Base-by-base conservation (phyloP, 805 yeast species). In the Lachancea cidri region DNA sequence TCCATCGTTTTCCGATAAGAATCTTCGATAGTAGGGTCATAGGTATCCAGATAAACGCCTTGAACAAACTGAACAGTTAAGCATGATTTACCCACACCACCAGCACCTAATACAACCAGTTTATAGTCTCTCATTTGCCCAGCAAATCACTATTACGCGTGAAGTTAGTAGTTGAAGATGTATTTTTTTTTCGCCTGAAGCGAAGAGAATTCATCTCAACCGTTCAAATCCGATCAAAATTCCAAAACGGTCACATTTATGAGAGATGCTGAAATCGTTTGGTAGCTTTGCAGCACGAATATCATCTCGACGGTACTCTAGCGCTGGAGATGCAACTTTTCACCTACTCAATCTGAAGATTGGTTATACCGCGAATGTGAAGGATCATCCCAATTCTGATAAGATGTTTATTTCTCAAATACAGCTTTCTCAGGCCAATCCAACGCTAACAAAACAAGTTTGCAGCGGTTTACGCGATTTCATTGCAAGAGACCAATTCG, bases 1-100 rank as follows among this genome's bases (percentile, higher is more conserved):
- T 83, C 88, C 43, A 87, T 79, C 50, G 86, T 89, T 58, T 87
- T 89, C 35, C 95, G 71, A 64, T 91, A 93, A 1, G 96, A 86
- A 58, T 91, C 98, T 60, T 91, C 98, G 49, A 91, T 93, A 6
- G 98, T 93, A 6, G 98, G 98, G 57, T 91, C 98, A 65, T 91
- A 91, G 29, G 87, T 76, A 55, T 91, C 97, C 41, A 86, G 78
- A 61, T 86, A 89, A 2, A 84, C 83, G 8, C 93, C 93, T 60
- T 86, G 95, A 3, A 87, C 95, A 57, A 84, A 89, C 58, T 87
- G 95, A 4, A 87, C 95, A 1, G 96, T 88, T 31, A 91, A 70
- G 30, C 95, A 88, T 17, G 97, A 86, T 57, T 91, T 91, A 54
- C 98, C 98, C 6, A 87, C 96, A 65, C 97, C 96, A 54, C 97